Evolutionary conservation across 441 rosid species (phyloP).

Genomic region (Lepidium campestre): DNA sequence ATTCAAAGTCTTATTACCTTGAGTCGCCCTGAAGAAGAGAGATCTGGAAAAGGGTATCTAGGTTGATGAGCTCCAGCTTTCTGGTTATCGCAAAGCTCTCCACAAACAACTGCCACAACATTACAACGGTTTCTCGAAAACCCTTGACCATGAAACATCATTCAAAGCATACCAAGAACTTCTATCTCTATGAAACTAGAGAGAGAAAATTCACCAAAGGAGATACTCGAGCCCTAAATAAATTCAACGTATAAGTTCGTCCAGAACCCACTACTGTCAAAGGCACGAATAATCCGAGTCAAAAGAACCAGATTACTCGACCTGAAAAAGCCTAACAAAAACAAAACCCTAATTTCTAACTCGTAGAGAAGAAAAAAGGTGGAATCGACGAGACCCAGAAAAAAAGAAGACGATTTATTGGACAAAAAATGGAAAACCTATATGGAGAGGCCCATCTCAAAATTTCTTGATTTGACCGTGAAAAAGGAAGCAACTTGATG

Average conservation of each 20-base stretch:
- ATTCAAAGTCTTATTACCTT: conserved; percentile 40
- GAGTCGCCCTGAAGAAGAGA: conserved; percentile 81
- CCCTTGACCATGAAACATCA: conserved; percentile 95
- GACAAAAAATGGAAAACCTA: background rate
- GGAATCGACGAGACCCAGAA: conserved; percentile 33
- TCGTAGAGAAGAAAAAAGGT: background rate
- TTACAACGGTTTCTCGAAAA: conserved; percentile 84
- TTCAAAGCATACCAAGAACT: conserved; percentile 49
- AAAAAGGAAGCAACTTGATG: conserved; percentile 20
- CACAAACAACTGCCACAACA: conserved; percentile 67
- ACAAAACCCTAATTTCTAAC: conserved; percentile 27
- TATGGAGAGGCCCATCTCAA: conserved; percentile 13
- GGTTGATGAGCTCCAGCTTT: conserved; percentile 41
- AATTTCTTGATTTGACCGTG: conserved; percentile 2
- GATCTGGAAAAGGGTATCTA: conserved; percentile 76
- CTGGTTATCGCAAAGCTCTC: conserved; percentile 46
- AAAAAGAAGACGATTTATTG: conserved; percentile 21
- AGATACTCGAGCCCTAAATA: conserved; percentile 31
- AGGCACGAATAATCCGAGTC: conserved; percentile 9
- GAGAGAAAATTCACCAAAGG: conserved; percentile 1
- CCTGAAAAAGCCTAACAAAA: background rate
- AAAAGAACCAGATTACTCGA: background rate
- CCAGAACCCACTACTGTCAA: conserved; percentile 17
- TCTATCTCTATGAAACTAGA: conserved; percentile 11
- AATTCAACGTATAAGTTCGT: conserved; percentile 17